These are phyloP conservation scores for Aureobasidium lini DNA, from an alignment of 2,329 filamentous ascomycete species.

Conservation along the genomic window DNA sequence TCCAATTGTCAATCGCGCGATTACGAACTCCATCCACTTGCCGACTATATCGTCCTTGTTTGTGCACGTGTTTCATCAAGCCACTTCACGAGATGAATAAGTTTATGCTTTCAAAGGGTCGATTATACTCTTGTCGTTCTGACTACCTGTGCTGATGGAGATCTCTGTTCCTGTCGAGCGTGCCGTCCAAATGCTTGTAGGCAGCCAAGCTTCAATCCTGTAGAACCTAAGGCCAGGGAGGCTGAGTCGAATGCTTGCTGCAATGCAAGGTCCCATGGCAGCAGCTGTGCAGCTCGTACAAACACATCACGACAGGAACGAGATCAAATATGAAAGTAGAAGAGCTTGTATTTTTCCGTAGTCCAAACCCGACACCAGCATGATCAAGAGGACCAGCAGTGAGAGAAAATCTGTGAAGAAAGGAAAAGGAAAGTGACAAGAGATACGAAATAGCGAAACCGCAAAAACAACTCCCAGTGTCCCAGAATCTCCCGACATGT, in stretches of 20 bases:
- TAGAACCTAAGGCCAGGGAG: not conserved
- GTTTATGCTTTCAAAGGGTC: not conserved
- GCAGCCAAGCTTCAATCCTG: not conserved
- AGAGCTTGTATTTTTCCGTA: slow-evolving; percentile 8
- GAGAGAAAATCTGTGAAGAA: not conserved
- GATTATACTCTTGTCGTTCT: not conserved
- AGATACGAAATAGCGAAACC: slow-evolving; percentile 13
- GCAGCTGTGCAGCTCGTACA: no score
- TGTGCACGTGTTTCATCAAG: not conserved
- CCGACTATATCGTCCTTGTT: not conserved
- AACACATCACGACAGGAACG: not conserved
- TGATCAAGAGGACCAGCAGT: not conserved
- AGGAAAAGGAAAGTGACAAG: not conserved
- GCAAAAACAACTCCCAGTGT: slow-evolving; percentile 9
- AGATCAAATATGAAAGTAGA: not conserved
- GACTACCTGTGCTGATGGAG: not conserved
- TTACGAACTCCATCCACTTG: slow-evolving; percentile 4
- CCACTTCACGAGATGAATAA: not conserved
- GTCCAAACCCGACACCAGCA: slow-evolving; percentile 1
- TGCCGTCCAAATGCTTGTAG: not conserved
- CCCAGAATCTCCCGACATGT: slow-evolving; percentile 9
- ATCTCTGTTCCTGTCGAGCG: not conserved
- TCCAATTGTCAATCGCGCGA: slow-evolving; percentile 3
- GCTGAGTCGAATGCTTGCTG: not conserved
- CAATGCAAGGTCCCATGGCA: slow-evolving; percentile 4